A percentile compares a stretch with the other conserved stretches of the same genome.
Evolutionary conservation across 2,329 filamentous ascomycete genomes (phyloP).

Genomic region (Pyricularia sp.): DNA sequence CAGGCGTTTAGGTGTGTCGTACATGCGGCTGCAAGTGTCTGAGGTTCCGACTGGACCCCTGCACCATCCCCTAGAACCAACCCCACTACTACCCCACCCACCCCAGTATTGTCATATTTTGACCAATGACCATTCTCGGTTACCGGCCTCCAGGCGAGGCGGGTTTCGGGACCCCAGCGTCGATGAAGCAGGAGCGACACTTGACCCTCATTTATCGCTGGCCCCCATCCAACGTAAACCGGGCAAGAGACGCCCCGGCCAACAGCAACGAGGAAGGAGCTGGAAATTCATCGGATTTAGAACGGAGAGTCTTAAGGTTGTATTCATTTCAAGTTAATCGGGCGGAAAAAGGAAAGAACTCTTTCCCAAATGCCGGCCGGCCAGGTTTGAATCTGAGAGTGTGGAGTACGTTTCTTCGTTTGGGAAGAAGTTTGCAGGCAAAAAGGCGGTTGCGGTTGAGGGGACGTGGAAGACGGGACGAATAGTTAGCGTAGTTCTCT

Average conservation of each 20-base stretch:
- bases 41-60: conserved; percentile 8
- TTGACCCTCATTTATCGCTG: not conserved
- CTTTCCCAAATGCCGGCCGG: not conserved
- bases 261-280: not conserved
- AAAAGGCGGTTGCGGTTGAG: not conserved
- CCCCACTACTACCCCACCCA: not conserved
- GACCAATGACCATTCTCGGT: conserved; percentile 13
- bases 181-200: conserved; percentile 27
- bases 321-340: not conserved
- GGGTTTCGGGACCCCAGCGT: conserved; percentile 25
- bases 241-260: not conserved
- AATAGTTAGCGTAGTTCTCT: not conserved
- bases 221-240: not conserved
- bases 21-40: conserved; percentile 18
- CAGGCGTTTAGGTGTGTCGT: conserved; percentile 9
- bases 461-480: not conserved
- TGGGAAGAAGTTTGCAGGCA: not conserved
- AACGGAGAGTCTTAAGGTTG: not conserved
- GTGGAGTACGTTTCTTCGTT: not conserved
- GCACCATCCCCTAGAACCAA: not conserved
- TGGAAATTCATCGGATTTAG: not conserved
- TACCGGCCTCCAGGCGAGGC: conserved; percentile 21
- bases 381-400: not conserved
- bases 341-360: not conserved
- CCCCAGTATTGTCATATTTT: not conserved